Base-by-base conservation (phyloP, 352 stramenopile genomes). In the Phytophthora tubulina region DNA sequence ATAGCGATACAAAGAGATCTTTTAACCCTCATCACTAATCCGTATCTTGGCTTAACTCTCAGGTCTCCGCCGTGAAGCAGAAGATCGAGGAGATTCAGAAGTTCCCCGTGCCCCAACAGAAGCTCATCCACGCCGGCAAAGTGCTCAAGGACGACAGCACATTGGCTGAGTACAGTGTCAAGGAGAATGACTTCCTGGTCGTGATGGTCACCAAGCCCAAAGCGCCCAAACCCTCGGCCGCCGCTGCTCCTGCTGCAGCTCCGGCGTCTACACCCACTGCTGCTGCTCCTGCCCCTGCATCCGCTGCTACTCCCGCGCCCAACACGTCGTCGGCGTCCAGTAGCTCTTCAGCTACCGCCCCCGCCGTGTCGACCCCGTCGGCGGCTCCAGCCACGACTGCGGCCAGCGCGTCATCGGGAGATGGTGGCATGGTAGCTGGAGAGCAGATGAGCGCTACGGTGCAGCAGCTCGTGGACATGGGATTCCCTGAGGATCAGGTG, bases 151-250 rank as follows among this genome's bases (percentile, higher is more conserved):
- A 97, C 48, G 88, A 97, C 31, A 92, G 85, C 63, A 75, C 79
- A 51, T 74, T 96, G 27, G 71, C 79, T 33, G 86, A 96, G 70
- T 96, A 94, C 77, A 93, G 88, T 62, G 75, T 97, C 45, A 95
- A 94, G 76, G 89, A 95, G 68, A 95, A 93, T 62, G 88, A 95
- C 67, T 96, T 96, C 67, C 74, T 96, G 21, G 89, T 96, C 44
- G 89, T 94, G 41, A 94, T 97, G 85, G 88, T 96, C 52, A 94
- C 89, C 52, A 97, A 97, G 80, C 87, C 88, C 15, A 96, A 96
- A 74, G 78, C 79, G 5, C 21, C 83, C 39, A 80, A 80, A 36
- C 85, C 85, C 50, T 70, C 84, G 2, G 65, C 80, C 17, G 63
- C 84, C 14, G 57, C 81, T 10, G 54, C 84, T 21, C 63, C 84